Percentiles rank a stretch among this genome's conserved stretches.
These are phyloP conservation scores for Schwanniomyces polymorphus DNA, from an alignment of 805 yeast genomes.

Conservation along the genomic window DNA sequence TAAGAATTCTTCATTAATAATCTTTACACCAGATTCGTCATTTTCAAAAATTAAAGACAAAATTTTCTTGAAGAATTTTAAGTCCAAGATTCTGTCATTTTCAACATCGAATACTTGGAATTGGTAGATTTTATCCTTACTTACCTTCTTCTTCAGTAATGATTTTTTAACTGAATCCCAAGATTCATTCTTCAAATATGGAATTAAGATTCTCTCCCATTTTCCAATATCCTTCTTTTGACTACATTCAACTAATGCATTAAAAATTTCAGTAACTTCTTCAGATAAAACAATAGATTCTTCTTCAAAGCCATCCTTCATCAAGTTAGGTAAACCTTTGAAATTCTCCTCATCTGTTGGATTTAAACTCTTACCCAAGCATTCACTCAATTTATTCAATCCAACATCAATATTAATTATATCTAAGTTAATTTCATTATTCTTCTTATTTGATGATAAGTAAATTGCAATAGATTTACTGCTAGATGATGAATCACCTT, in stretches of 20 bases:
- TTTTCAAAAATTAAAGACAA: slow-evolving; percentile 40
- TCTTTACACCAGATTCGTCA: slow-evolving; percentile 18
- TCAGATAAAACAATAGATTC: slow-evolving; percentile 12
- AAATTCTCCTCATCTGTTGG: slow-evolving; percentile 16
- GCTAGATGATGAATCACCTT: slow-evolving; percentile 43
- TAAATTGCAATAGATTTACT: slow-evolving; percentile 42
- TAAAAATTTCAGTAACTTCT: slow-evolving; percentile 23
- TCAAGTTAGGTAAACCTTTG: slow-evolving; percentile 24
- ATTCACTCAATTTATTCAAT: slow-evolving; percentile 63
- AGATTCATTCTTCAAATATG: slow-evolving; percentile 28
- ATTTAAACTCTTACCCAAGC: slow-evolving; percentile 61
- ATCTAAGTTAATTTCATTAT: slow-evolving; percentile 44
- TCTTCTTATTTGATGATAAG: slow-evolving; percentile 40
- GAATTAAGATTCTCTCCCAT: slow-evolving; percentile 28
- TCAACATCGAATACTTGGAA: slow-evolving; percentile 60
- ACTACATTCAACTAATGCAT: slow-evolving; percentile 18
- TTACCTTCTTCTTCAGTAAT: slow-evolving; percentile 9
- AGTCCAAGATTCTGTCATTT: slow-evolving; percentile 64
- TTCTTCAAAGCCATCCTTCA: slow-evolving; percentile 17
- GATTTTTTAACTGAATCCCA: slow-evolving; percentile 21
- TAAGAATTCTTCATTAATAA: slow-evolving; percentile 28
- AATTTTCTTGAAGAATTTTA: slow-evolving; percentile 49
- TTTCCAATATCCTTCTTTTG: slow-evolving; percentile 16
- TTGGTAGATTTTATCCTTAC: slow-evolving; percentile 14
- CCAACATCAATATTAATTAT: slow-evolving; percentile 60